Conservation (phyloP, 1,139 yeast species). For the Candida glucosophila region DNA sequence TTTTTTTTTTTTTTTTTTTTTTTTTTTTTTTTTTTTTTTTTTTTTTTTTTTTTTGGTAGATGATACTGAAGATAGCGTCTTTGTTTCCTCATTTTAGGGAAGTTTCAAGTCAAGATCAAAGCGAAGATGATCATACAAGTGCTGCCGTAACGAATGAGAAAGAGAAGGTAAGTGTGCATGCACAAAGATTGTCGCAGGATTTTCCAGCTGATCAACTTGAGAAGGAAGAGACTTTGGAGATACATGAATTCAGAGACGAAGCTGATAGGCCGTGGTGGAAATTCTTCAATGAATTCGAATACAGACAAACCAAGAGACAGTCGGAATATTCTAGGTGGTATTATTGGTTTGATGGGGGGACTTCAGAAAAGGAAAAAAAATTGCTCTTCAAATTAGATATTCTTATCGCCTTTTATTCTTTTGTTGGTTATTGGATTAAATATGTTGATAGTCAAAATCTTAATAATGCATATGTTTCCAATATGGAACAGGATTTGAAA, state of each 20-base stretch:
- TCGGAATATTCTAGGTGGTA: slow-evolving; percentile 44
- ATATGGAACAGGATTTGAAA: slow-evolving; percentile 48
- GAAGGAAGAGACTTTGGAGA: slow-evolving; percentile 1
- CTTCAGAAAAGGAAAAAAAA: slow-evolving; percentile 45
- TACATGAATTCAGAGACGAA: slow-evolving; percentile 50
- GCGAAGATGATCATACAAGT: neutral
- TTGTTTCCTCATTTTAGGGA: neutral
- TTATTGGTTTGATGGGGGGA: slow-evolving; percentile 55
- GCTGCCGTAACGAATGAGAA: neutral
- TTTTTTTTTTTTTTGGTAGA: too few relatives aligned
- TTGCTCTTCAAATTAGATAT: slow-evolving; percentile 56
- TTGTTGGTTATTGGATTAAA: slow-evolving; percentile 65
- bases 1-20: too few relatives aligned
- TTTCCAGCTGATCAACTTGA: neutral
- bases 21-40: too few relatives aligned
- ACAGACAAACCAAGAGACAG: slow-evolving; percentile 31
- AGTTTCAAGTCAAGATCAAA: neutral
- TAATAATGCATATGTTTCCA: slow-evolving; percentile 63
- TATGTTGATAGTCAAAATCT: slow-evolving; percentile 54
- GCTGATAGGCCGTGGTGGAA: slow-evolving; percentile 56
- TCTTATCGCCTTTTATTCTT: slow-evolving; percentile 48
- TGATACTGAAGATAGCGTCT: neutral
- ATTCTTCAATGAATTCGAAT: slow-evolving; percentile 31
- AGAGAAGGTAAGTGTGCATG: neutral
- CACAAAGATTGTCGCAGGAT: neutral